Conservation (phyloP, 2,329 filamentous ascomycete genomes). For the Phialophora verrucosa region DNA sequence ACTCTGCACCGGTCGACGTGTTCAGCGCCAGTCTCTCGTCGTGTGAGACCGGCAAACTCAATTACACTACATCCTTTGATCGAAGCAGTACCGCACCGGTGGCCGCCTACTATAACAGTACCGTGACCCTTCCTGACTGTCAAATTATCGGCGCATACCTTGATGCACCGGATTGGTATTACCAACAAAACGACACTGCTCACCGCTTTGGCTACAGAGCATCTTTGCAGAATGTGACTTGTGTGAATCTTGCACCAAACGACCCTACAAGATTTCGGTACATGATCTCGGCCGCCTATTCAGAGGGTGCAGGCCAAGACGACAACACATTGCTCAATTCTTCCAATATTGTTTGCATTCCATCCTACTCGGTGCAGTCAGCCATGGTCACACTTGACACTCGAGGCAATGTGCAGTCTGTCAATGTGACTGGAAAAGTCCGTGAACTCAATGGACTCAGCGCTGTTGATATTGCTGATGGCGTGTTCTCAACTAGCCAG, state of each 20-base stretch:
- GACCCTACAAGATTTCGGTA: conserved; percentile 29
- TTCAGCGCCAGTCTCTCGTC: conserved; percentile 26
- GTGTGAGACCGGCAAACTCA: conserved; percentile 27
- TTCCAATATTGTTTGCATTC: conserved; percentile 33
- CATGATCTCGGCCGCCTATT: conserved; percentile 29
- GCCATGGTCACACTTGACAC: conserved; percentile 27
- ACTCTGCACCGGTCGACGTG: conserved; percentile 31
- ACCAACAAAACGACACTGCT: conserved; percentile 25
- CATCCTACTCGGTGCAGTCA: conserved; percentile 27
- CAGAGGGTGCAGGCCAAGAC: conserved; percentile 28
- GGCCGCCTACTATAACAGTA: conserved; percentile 29
- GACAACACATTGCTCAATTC: conserved; percentile 34
- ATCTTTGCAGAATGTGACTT: conserved; percentile 30
- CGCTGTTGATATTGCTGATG: conserved; percentile 26
- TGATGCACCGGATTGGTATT: conserved; percentile 32
- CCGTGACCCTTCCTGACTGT: conserved; percentile 28
- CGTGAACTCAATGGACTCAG: conserved; percentile 24
- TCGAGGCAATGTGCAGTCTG: conserved; percentile 23
- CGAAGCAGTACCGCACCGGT: conserved; percentile 6
- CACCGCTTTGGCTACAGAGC: conserved; percentile 31
- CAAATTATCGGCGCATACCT: conserved; percentile 29
- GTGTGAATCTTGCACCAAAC: conserved; percentile 26
- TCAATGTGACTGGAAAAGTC: conserved; percentile 21
- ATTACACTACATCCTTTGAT: conserved; percentile 17
- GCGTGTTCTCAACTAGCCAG: conserved; percentile 17